A percentile compares a stretch with the other conserved stretches of the same genome.
These are phyloP conservation scores for Hymenoscyphus scutula DNA, from an alignment of 2,329 filamentous ascomycete genomes.

Conservation along the genomic window DNA sequence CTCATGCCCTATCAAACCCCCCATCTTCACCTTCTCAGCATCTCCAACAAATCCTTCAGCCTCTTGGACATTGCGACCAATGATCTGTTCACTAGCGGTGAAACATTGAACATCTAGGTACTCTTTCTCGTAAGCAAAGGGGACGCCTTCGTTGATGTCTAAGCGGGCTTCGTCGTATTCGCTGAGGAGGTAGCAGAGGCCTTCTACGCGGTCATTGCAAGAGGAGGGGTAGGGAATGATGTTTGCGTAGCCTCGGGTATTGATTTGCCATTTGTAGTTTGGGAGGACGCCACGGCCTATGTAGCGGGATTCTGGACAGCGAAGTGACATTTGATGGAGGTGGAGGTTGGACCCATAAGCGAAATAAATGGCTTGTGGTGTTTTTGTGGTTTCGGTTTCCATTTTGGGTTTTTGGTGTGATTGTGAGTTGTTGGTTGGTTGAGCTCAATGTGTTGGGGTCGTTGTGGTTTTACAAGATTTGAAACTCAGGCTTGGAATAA, in stretches of 20 bases:
- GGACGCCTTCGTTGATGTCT: slow-evolving; percentile 62
- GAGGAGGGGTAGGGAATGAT: slow-evolving; percentile 38
- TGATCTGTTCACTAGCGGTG: slow-evolving; percentile 42
- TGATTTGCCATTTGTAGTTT: slow-evolving; percentile 65
- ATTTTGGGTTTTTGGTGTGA: not conserved
- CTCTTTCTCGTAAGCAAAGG: slow-evolving; percentile 57
- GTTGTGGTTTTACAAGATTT: too few species aligned
- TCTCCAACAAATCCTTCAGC: slow-evolving; percentile 53
- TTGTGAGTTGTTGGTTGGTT: too few species aligned
- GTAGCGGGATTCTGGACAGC: slow-evolving; percentile 54
- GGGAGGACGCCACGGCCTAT: slow-evolving; percentile 51
- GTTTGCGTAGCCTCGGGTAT: slow-evolving; percentile 65
- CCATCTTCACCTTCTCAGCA: slow-evolving; percentile 45
- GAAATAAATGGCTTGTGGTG: slow-evolving; percentile 52
- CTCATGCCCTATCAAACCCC: slow-evolving; percentile 30
- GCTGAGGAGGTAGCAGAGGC: slow-evolving; percentile 52
- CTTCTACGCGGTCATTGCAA: slow-evolving; percentile 42
- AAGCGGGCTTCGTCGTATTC: slow-evolving; percentile 49
- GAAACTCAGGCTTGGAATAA: too few species aligned
- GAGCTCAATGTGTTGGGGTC: too few species aligned
- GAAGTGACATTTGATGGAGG: slow-evolving; percentile 59
- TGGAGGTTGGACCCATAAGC: slow-evolving; percentile 72
- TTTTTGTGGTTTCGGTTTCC: not conserved
- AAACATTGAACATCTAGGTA: slow-evolving; percentile 38
- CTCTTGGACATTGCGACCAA: slow-evolving; percentile 52